Conservation (phyloP, 768 basidiomycete genomes). For the Mycena galopus region DNA sequence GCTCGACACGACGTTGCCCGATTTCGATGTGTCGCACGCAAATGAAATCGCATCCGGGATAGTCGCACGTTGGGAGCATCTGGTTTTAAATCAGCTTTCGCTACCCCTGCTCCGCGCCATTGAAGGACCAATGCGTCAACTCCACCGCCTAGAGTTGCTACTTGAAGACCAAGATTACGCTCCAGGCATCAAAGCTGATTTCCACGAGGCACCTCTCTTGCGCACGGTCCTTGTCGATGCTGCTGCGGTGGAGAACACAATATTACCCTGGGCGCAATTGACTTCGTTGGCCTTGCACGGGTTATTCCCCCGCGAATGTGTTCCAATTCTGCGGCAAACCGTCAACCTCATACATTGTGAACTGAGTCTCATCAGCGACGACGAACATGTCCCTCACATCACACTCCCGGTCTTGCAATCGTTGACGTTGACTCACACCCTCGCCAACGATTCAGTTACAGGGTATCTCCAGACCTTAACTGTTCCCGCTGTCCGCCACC, state of each 20-base stretch:
- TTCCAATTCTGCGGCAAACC: background rate
- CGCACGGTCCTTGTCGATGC: background rate
- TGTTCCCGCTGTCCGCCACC: background rate
- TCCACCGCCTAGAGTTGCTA: background rate
- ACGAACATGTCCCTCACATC: background rate
- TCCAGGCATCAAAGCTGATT: background rate
- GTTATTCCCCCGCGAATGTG: background rate
- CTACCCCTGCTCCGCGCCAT: background rate
- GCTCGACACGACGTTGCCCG: background rate
- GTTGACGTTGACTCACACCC: background rate
- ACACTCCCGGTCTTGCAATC: background rate
- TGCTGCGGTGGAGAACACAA: too few species aligned
- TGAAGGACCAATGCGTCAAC: background rate
- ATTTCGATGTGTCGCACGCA: too few species aligned
- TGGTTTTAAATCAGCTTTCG: background rate
- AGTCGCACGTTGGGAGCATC: background rate
- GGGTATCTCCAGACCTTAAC: background rate
- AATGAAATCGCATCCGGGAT: background rate
- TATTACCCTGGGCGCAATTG: background rate
- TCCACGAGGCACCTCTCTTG: background rate
- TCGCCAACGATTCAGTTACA: background rate
- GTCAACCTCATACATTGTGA: background rate
- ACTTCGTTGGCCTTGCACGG: background rate
- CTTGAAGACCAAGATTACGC: background rate
- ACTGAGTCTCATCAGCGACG: background rate